phyloP scores from a whole-genome alignment of 495 filamentous ascomycete species.

The Bombardia bombarda region DNA sequence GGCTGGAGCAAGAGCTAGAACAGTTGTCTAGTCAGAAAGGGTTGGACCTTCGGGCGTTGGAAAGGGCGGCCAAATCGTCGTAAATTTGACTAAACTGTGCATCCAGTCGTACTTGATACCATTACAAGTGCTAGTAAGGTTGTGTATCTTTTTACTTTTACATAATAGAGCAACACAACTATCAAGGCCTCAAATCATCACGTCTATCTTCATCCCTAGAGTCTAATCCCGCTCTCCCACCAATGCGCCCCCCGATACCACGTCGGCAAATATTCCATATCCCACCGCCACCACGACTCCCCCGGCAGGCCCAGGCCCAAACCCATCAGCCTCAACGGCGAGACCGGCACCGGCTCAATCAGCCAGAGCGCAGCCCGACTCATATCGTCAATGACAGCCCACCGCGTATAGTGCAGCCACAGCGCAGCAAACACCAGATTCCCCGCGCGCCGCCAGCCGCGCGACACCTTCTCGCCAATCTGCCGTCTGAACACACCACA shows the following conservation, averaged over 20 bases:
- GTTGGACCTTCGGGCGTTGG: slow-evolving; percentile 9
- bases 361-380: slow-evolving; percentile 53
- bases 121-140: no score
- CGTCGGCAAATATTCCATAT: slow-evolving; percentile 35
- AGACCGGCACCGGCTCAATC: slow-evolving; percentile 62
- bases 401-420: slow-evolving; percentile 53
- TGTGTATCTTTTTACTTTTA: no score
- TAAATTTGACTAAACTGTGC: no score
- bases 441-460: slow-evolving; percentile 31
- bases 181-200: no score
- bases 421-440: slow-evolving; percentile 45
- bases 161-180: no score
- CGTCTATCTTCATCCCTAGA: no score
- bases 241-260: slow-evolving; percentile 43
- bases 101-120: no score
- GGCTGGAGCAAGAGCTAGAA: slow-evolving; percentile 46
- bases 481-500: background rate
- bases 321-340: slow-evolving; percentile 46
- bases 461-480: slow-evolving; percentile 26
- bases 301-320: slow-evolving; percentile 34
- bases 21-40: slow-evolving; percentile 15
- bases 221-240: slow-evolving; percentile 55
- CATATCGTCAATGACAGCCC: slow-evolving; percentile 54
- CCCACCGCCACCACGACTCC: slow-evolving; percentile 52
- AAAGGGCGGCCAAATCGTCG: slow-evolving; percentile 9